phyloP scores from a whole-genome alignment of 2,329 filamentous ascomycete species.

The Fusarium sp. region DNA sequence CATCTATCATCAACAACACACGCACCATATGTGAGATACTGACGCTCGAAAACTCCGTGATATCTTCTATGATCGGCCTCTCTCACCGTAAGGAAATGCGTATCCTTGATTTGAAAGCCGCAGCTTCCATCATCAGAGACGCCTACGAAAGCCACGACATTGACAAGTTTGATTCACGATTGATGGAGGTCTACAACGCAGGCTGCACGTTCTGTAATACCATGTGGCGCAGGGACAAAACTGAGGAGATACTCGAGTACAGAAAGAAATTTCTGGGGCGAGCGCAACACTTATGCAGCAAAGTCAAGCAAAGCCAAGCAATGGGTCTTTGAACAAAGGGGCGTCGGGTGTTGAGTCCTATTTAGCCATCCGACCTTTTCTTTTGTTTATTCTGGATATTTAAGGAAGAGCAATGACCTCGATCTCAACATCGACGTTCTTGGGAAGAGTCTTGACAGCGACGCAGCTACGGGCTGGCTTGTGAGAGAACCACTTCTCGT shows the following conservation, averaged over 20 bases:
- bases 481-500: constrained; percentile 84
- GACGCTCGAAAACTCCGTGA: neutral
- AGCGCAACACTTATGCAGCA: no score
- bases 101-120: neutral
- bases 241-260: neutral
- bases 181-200: neutral
- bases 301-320: no score
- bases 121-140: neutral
- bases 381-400: constrained; percentile 23
- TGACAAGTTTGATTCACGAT: neutral
- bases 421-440: constrained; percentile 89
- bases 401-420: constrained; percentile 83
- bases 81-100: neutral
- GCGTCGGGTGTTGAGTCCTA: neutral
- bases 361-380: neutral
- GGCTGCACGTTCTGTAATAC: neutral
- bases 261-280: neutral
- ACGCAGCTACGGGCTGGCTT: constrained; percentile 92
- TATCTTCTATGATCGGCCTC: neutral
- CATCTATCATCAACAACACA: neutral
- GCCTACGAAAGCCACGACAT: neutral
- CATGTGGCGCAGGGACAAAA: neutral
- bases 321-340: no score
- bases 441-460: constrained; percentile 88
- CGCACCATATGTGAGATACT: neutral